Base-by-base conservation (phyloP, 495 filamentous ascomycete species). In the Talaromyces proteolyticus region DNA sequence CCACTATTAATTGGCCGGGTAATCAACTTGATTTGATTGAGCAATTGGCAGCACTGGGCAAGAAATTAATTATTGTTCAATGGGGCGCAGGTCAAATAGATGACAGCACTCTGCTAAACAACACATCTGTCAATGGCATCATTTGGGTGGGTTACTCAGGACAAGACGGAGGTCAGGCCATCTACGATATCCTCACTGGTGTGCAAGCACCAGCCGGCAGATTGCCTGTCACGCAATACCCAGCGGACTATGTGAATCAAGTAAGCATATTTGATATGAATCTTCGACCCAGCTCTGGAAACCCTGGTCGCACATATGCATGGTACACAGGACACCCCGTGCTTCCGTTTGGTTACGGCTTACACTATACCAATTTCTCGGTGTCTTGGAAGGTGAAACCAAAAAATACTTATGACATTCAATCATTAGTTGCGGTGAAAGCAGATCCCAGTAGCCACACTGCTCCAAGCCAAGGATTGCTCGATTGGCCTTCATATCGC, bases 131-230 rank as follows among this genome's bases (percentile, higher is more conserved):
- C 45, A 62, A 60, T 6, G 70, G 69, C 0, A 55, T 80, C 3
- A 6, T 80, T n/a, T 79, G 75, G 74, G 76, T 57, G 2, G 74
- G 74, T 5, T 80, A 78, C 54, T 74, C 76, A 1, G 71, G 76
- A 10, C 76, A 80, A 61, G 56, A 64, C 20, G 77, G 75, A 6
- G 76, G 75, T 3, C 53, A 65, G 36, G 77, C 75, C 5, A 60
- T 78, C 17, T 49, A 73, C 23, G 72, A 80, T 50, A 61, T 78
- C 23, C 49, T 80, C 3, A 66, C 60, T 1, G 77, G 76, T 14
- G 67, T 61, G n/a, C 56, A 52, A 8, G 61, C 75, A 20, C 67
- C 70, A 4, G 76, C 78, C 37, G 77, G 78, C 0, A 62, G 78
- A 5, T 60, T 82, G 5, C 73, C 75, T 7, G 60, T 69, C 5